These are phyloP conservation scores for Plicaturopsis crispa DNA, from an alignment of 768 basidiomycete genomes.

Conservation along the genomic window DNA sequence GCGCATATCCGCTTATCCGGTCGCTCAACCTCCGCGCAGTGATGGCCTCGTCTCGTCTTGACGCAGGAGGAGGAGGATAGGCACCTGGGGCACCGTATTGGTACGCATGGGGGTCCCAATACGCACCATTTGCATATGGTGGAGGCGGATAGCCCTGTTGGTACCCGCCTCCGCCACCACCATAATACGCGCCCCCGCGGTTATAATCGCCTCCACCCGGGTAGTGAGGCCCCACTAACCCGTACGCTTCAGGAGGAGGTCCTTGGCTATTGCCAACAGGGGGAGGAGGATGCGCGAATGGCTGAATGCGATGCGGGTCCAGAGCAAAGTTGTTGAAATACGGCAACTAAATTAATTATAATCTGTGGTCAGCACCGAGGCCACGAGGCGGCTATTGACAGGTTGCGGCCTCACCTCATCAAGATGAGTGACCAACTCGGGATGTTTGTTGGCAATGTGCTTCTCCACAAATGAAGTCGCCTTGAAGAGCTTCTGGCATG, in stretches of 20 bases:
- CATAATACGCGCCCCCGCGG: constrained; percentile 30
- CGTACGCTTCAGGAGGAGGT: constrained; percentile 81
- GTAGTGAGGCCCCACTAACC: constrained; percentile 53
- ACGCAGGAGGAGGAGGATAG: constrained; percentile 27
- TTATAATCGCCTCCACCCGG: constrained; percentile 39
- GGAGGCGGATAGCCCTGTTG: constrained; percentile 27
- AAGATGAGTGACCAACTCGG: constrained; percentile 73
- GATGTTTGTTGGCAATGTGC: constrained; percentile 93
- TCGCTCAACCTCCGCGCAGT: constrained; percentile 66
- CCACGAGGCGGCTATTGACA: neutral
- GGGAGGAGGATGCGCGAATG: constrained; percentile 73
- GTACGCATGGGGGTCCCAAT: constrained; percentile 40
- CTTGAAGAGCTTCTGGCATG: constrained; percentile 96
- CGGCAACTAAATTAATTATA: constrained; percentile 39
- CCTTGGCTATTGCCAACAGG: constrained; percentile 58
- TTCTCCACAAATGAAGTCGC: constrained; percentile 96
- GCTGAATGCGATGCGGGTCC: constrained; percentile 89
- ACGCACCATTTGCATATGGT: constrained; percentile 29
- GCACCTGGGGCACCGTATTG: constrained; percentile 30
- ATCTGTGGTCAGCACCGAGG: constrained; percentile 4
- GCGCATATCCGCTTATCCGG: constrained; percentile 72
- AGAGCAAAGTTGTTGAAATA: constrained; percentile 96
- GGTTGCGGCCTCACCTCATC: constrained; percentile 58
- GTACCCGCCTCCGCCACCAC: constrained; percentile 23
- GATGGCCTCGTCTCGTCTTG: constrained; percentile 53